Percentiles rank a stretch among this genome's conserved stretches.
These are phyloP conservation scores for Vicia sativa DNA, from an alignment of 306 rosid species.

Conservation along the genomic window DNA sequence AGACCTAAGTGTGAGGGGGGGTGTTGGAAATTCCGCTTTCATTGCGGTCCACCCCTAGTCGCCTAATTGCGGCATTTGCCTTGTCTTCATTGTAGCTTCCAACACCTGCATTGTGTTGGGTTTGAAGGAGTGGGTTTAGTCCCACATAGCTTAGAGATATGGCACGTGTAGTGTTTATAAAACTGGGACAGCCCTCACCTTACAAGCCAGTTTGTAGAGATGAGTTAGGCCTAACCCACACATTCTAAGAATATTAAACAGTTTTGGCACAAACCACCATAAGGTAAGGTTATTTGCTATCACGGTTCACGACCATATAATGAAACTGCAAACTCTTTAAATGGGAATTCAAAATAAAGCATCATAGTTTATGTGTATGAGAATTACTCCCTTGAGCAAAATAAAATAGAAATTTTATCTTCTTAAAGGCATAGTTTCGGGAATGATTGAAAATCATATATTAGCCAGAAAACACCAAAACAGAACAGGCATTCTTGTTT, in stretches of 20 bases:
- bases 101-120: too few species aligned
- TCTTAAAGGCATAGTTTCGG: slow-evolving; percentile 3
- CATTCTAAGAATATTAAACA: slow-evolving; percentile 7
- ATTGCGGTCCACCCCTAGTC: too few species aligned
- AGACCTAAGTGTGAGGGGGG: too few species aligned
- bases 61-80: too few species aligned
- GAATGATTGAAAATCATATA: slow-evolving; percentile 22
- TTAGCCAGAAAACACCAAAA: slow-evolving; percentile 11
- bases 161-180: too few species aligned
- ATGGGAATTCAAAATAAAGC: slow-evolving; percentile 28
- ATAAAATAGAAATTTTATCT: slow-evolving; percentile 1
- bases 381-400: slow-evolving; percentile 25
- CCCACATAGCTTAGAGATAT: too few species aligned
- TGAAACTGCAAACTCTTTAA: slow-evolving; percentile 17
- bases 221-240: too few species aligned
- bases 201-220: too few species aligned
- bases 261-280: slow-evolving; percentile 27
- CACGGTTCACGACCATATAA: slow-evolving; percentile 11
- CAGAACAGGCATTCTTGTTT: slow-evolving; percentile 19
- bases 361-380: slow-evolving; percentile 3
- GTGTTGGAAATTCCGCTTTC: too few species aligned
- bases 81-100: too few species aligned
- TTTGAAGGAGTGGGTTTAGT: too few species aligned
- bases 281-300: slow-evolving; percentile 8
- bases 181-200: too few species aligned